Evolutionary conservation across 73 alveolate genomes (phyloP).

Genomic region (Tetrahymena borealis): DNA sequence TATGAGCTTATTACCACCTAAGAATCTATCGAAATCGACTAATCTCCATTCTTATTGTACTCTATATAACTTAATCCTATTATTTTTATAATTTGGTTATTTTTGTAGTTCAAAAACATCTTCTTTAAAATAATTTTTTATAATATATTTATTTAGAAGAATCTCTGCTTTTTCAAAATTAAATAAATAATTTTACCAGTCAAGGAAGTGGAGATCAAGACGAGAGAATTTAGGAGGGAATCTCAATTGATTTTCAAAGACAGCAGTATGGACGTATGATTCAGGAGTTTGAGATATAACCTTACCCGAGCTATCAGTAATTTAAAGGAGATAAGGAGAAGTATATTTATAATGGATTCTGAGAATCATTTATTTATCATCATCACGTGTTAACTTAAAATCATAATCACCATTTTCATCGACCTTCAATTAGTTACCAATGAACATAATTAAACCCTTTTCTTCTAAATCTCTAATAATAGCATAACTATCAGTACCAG

Average conservation of each 20-base stretch:
- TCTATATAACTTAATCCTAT: background rate
- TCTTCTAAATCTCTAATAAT: background rate
- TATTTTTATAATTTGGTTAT: background rate
- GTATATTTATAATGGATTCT: background rate
- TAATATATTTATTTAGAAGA: background rate
- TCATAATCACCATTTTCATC: background rate
- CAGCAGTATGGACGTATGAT: background rate
- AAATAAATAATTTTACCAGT: background rate
- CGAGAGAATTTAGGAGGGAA: conserved; percentile 1
- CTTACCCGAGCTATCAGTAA: background rate
- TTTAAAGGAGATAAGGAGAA: background rate
- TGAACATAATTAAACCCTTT: background rate
- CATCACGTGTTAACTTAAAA: background rate
- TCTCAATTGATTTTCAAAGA: background rate
- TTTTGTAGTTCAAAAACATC: background rate
- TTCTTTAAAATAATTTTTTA: background rate
- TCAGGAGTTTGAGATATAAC: background rate
- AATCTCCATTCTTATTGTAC: background rate
- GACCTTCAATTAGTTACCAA: background rate
- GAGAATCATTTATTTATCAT: background rate
- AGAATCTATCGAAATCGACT: conserved; percentile 2
- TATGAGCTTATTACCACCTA: background rate
- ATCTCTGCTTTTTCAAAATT: background rate
- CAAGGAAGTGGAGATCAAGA: background rate
- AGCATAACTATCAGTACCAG: background rate